A percentile compares a stretch with the other conserved stretches of the same genome.
Evolutionary conservation across 345 rosid genomes (phyloP).

Genomic region (Excoecaria cochinchinensis): DNA sequence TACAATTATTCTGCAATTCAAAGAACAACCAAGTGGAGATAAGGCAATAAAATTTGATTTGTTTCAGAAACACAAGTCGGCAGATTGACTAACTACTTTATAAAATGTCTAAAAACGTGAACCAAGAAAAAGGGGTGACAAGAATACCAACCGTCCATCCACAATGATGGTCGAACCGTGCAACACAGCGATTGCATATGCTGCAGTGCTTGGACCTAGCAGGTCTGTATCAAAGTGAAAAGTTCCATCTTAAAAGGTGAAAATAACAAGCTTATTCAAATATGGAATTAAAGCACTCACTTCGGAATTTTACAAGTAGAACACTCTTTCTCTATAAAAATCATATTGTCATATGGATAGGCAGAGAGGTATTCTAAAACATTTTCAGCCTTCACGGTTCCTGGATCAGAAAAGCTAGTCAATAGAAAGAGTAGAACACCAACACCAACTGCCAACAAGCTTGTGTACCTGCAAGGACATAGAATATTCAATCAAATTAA

Average conservation of each 20-base stretch:
- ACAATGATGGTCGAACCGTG: slow-evolving; percentile 96
- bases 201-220: slow-evolving; percentile 98
- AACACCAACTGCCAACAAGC: slow-evolving; percentile 64
- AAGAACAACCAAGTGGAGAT: not conserved
- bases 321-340: slow-evolving; percentile 73
- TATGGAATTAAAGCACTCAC: slow-evolving; percentile 42
- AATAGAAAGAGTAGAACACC: slow-evolving; percentile 74
- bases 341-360: slow-evolving; percentile 79
- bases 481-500: slow-evolving; percentile 9
- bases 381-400: slow-evolving; percentile 66
- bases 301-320: slow-evolving; percentile 79
- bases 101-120: not conserved
- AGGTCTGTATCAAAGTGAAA: slow-evolving; percentile 54
- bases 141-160: slow-evolving; percentile 84
- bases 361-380: slow-evolving; percentile 63
- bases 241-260: slow-evolving; percentile 1
- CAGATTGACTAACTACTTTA: not conserved
- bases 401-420: slow-evolving; percentile 91
- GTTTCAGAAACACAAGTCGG: not conserved
- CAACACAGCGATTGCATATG: slow-evolving; percentile 86
- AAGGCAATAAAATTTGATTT: not conserved
- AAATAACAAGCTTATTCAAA: not conserved
- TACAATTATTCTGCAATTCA: slow-evolving; percentile 78
- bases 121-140: not conserved
- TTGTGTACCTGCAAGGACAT: slow-evolving; percentile 55